Evolutionary conservation across 805 yeast species (phyloP).

Genomic region (Kazachstania kunashirensis): DNA sequence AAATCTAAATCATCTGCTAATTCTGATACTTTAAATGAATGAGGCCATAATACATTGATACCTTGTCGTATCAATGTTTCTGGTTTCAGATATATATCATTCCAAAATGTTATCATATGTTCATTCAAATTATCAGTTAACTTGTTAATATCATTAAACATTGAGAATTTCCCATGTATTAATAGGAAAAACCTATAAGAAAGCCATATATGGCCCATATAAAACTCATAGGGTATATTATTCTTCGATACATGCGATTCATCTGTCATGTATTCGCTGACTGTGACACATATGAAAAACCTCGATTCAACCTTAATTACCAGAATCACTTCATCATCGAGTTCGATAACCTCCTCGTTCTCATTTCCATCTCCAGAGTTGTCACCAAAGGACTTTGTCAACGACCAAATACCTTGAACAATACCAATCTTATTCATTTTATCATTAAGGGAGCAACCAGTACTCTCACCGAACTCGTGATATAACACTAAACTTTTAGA

Average conservation of each 20-base stretch:
- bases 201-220: constrained; percentile 19
- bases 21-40: constrained; percentile 20
- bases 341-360: constrained; percentile 19
- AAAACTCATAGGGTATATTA: constrained; percentile 22
- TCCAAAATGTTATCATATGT: constrained; percentile 26
- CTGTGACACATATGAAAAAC: constrained; percentile 21
- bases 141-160: constrained; percentile 19
- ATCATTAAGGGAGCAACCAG: constrained; percentile 21
- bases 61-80: constrained; percentile 17
- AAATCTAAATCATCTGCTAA: constrained; percentile 4
- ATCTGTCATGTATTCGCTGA: neutral
- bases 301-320: constrained; percentile 23
- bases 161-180: constrained; percentile 17
- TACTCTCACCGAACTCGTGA: constrained; percentile 20
- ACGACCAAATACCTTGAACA: constrained; percentile 33
- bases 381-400: constrained; percentile 13
- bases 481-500: constrained; percentile 30
- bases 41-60: constrained; percentile 17
- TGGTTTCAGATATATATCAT: constrained; percentile 20
- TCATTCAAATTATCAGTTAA: constrained; percentile 26
- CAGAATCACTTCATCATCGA: constrained; percentile 25
- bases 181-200: constrained; percentile 22
- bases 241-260: constrained; percentile 7
- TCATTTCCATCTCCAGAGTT: constrained; percentile 3
- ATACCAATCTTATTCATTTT: constrained; percentile 35